phyloP scores from a whole-genome alignment of 1,139 yeast species.

The Geotrichum candidum region DNA sequence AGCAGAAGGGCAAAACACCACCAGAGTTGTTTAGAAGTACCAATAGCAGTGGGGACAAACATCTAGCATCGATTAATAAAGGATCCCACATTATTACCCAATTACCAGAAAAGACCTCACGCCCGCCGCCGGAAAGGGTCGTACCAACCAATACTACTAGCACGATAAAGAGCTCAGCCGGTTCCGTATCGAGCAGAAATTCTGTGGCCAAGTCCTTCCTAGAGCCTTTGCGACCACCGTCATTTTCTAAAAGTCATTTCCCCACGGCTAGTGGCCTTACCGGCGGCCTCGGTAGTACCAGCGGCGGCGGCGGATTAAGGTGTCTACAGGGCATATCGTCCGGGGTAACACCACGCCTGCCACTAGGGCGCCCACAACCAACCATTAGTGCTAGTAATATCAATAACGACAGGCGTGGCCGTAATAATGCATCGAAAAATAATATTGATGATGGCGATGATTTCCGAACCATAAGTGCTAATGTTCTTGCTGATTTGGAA shows the following conservation, averaged over 20 bases:
- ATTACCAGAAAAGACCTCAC: not conserved
- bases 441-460: not conserved
- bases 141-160: not conserved
- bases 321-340: not conserved
- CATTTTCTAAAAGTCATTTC: not conserved
- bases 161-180: not conserved
- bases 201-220: not conserved
- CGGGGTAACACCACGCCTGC: not conserved
- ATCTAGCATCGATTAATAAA: not conserved
- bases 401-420: not conserved
- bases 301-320: not conserved
- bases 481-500: not conserved
- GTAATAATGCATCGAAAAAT: not conserved
- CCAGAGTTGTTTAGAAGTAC: not conserved
- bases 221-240: not conserved
- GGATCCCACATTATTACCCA: not conserved
- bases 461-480: not conserved
- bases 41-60: not conserved
- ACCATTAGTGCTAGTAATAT: not conserved
- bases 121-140: no score
- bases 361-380: not conserved
- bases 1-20: not conserved
- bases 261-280: not conserved
- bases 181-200: not conserved
- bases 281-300: no score